A percentile compares a stretch with the other conserved stretches of the same genome.
Conservation (phyloP, 2,329 filamentous ascomycete species). For the Helminthosporium solani region DNA sequence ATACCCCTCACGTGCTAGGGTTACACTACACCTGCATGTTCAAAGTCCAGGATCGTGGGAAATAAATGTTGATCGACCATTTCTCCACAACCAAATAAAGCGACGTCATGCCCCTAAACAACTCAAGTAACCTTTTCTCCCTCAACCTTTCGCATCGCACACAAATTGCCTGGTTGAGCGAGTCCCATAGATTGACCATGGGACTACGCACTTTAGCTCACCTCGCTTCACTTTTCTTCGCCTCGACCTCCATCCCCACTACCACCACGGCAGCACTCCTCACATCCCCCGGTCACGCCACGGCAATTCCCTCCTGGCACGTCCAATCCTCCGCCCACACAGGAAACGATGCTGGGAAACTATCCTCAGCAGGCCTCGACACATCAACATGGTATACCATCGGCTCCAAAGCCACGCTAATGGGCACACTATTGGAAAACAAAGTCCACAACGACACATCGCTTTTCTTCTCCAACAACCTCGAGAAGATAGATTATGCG, state of each 20-base stretch:
- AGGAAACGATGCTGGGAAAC: conserved; percentile 12
- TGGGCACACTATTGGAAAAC: conserved; percentile 58
- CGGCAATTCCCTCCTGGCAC: conserved; percentile 23
- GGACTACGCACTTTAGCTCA: neutral
- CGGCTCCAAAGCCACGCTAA: conserved; percentile 55
- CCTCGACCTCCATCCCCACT: neutral
- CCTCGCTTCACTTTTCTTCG: conserved; percentile 4
- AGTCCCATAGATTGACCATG: too few species aligned
- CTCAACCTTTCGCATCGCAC: neutral
- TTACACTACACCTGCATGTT: conserved; percentile 10
- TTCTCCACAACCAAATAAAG: neutral
- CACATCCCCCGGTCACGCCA: conserved; percentile 4
- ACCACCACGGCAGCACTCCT: conserved; percentile 5
- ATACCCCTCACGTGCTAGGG: conserved; percentile 1
- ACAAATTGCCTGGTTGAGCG: too few species aligned
- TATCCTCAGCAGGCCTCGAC: conserved; percentile 36
- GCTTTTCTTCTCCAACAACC: conserved; percentile 58
- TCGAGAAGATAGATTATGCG: conserved; percentile 47
- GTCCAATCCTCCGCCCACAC: conserved; percentile 18
- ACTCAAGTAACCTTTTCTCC: neutral
- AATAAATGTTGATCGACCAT: too few species aligned
- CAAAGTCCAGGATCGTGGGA: neutral
- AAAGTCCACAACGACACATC: conserved; percentile 55
- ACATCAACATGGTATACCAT: conserved; percentile 56
- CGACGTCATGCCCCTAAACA: neutral